Conservation (phyloP, 164 flowering plant species). For the Umbilicus rupestris region DNA sequence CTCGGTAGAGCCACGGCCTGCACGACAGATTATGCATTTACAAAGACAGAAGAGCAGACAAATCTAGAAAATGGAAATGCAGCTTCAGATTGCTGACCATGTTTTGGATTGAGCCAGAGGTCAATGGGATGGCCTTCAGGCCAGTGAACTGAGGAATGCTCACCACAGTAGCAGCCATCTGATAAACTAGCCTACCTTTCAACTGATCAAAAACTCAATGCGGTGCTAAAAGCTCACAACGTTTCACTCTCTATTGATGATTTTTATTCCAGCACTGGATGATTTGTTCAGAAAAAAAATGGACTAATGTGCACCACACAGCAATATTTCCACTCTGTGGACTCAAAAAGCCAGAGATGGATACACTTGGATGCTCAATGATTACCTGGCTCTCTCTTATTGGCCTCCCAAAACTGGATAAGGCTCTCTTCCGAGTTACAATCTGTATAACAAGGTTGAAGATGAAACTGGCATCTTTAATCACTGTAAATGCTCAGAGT, state of each 20-base stretch:
- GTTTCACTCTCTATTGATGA: not conserved
- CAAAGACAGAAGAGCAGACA: not conserved
- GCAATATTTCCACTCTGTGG: constrained; percentile 45
- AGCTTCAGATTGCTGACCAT: constrained; percentile 28
- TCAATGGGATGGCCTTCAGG: constrained; percentile 30
- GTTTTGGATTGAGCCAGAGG: constrained; percentile 28
- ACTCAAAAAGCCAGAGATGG: constrained; percentile 24
- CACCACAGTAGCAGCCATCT: constrained; percentile 36
- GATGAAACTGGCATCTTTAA: not conserved
- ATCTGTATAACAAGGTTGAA: not conserved
- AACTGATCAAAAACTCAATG: not conserved
- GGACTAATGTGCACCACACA: constrained; percentile 12
- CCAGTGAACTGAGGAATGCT: constrained; percentile 70
- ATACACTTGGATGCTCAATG: constrained; percentile 30
- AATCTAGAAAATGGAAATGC: too few species aligned
- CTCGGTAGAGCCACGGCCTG: constrained; percentile 39
- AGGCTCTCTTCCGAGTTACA: constrained; percentile 16
- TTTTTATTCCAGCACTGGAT: not conserved
- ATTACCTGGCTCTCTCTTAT: constrained; percentile 28
- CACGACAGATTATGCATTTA: not conserved
- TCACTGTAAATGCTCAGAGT: too few species aligned
- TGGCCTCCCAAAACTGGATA: constrained; percentile 30
- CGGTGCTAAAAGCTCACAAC: not conserved
- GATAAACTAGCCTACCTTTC: not conserved
- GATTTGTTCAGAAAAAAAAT: not conserved